phyloP scores from a whole-genome alignment of 805 yeast genomes.

The Kodamaea laetipori region DNA sequence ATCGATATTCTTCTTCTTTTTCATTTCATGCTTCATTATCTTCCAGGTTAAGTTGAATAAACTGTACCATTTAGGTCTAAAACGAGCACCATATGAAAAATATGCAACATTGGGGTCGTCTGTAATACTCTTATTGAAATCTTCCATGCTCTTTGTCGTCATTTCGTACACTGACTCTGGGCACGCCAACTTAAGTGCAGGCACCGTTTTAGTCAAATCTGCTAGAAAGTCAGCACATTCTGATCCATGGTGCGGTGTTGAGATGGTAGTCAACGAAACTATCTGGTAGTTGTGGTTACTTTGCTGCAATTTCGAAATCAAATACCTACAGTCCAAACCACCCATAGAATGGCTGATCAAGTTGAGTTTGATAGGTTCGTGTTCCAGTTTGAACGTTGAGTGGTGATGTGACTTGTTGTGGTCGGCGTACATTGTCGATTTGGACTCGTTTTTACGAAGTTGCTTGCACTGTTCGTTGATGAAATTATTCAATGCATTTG shows the following conservation, averaged over 20 bases:
- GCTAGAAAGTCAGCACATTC: constrained; percentile 74
- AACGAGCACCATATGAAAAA: constrained; percentile 81
- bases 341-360: constrained; percentile 93
- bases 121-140: constrained; percentile 54
- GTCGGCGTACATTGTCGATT: constrained; percentile 14
- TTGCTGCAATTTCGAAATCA: constrained; percentile 55
- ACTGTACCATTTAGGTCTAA: constrained; percentile 62
- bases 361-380: constrained; percentile 56
- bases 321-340: constrained; percentile 79
- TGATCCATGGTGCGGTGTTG: constrained; percentile 89
- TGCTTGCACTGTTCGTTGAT: constrained; percentile 38
- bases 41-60: constrained; percentile 67
- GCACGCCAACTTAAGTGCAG: constrained; percentile 20
- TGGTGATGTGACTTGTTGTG: not conserved
- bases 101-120: constrained; percentile 68
- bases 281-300: constrained; percentile 55
- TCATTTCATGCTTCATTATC: constrained; percentile 44
- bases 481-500: constrained; percentile 48
- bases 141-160: constrained; percentile 53
- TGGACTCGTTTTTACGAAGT: constrained; percentile 18
- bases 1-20: constrained; percentile 11
- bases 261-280: constrained; percentile 75
- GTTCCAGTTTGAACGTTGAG: constrained; percentile 10
- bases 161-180: constrained; percentile 58
- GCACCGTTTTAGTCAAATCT: constrained; percentile 27